Percentiles rank a stretch among this genome's conserved stretches.
Conservation (phyloP, 1,139 yeast species). For the Saccharomyces hybrid region DNA sequence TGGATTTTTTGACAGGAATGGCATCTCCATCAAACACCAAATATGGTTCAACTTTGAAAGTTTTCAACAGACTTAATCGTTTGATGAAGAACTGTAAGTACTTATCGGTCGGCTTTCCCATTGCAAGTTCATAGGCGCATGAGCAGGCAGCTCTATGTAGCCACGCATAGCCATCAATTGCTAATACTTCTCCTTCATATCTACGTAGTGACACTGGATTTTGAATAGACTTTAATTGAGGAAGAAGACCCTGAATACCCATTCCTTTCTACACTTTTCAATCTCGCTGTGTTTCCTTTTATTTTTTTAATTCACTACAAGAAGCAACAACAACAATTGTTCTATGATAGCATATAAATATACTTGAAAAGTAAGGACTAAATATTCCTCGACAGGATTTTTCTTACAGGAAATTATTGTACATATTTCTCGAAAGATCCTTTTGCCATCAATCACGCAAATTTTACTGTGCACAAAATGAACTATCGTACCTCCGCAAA, state of each 20-base stretch:
- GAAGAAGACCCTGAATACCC: conserved; percentile 80
- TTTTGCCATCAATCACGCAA: neutral
- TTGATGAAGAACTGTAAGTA: conserved; percentile 54
- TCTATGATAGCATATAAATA: neutral
- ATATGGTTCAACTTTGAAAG: conserved; percentile 71
- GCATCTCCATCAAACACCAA: conserved; percentile 92
- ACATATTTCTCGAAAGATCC: neutral
- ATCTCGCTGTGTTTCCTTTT: neutral
- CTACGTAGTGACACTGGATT: conserved; percentile 48
- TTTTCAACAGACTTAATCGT: conserved; percentile 56
- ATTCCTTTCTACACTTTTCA: conserved; percentile 30
- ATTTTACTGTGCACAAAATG: neutral
- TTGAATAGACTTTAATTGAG: conserved; percentile 66
- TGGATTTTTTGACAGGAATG: conserved; percentile 68
- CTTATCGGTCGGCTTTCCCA: conserved; percentile 59
- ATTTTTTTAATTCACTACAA: neutral
- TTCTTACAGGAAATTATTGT: neutral
- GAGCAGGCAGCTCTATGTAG: conserved; percentile 77
- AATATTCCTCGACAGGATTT: neutral
- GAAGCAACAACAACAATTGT: neutral
- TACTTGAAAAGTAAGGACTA: neutral
- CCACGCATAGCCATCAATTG: conserved; percentile 96
- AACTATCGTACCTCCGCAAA: neutral
- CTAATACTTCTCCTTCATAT: conserved; percentile 70
- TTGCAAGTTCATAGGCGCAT: conserved; percentile 79